Evolutionary conservation across 805 yeast species (phyloP).

Genomic region (Wickerhamiella lipophila): DNA sequence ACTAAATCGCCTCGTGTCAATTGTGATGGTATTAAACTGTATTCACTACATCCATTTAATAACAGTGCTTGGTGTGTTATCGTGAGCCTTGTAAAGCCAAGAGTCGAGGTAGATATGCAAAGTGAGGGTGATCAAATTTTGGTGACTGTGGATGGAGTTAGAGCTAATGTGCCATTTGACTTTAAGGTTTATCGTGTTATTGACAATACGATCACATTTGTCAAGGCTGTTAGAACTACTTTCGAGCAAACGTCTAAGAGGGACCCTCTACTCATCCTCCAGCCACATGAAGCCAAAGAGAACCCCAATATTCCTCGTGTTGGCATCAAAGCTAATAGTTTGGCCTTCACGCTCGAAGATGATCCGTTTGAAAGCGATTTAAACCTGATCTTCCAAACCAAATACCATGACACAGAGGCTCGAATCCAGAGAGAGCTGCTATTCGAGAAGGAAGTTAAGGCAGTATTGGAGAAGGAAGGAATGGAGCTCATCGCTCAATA

Average conservation of each 20-base stretch:
- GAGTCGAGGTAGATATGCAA: slow-evolving; percentile 16
- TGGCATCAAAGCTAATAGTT: slow-evolving; percentile 40
- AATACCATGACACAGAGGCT: slow-evolving; percentile 25
- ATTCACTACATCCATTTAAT: slow-evolving; percentile 39
- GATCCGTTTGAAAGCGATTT: slow-evolving; percentile 81
- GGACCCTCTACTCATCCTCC: slow-evolving; percentile 19
- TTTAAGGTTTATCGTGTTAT: slow-evolving; percentile 67
- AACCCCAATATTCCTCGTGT: slow-evolving; percentile 34
- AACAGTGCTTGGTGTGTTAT: slow-evolving; percentile 30
- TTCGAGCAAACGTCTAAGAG: slow-evolving; percentile 23
- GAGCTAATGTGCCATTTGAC: slow-evolving; percentile 48
- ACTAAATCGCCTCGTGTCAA: slow-evolving; percentile 27
- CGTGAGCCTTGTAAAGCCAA: slow-evolving; percentile 22
- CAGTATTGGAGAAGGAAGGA: slow-evolving; percentile 8
- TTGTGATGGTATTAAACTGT: slow-evolving; percentile 34
- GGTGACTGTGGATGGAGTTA: slow-evolving; percentile 26
- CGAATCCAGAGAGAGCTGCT: slow-evolving; percentile 10
- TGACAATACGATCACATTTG: slow-evolving; percentile 58
- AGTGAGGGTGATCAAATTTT: slow-evolving; percentile 5
- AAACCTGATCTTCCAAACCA: slow-evolving; percentile 50
- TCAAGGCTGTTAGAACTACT: slow-evolving; percentile 51
- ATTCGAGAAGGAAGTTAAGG: slow-evolving; percentile 10
- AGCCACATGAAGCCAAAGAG: slow-evolving; percentile 22
- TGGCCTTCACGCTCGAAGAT: slow-evolving; percentile 62
- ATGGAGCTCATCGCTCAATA: slow-evolving; percentile 4